A percentile compares a stretch with the other conserved stretches of the same genome.
Evolutionary conservation across 257 asterid genomes (phyloP).

Genomic region (Linderniella brevidens): DNA sequence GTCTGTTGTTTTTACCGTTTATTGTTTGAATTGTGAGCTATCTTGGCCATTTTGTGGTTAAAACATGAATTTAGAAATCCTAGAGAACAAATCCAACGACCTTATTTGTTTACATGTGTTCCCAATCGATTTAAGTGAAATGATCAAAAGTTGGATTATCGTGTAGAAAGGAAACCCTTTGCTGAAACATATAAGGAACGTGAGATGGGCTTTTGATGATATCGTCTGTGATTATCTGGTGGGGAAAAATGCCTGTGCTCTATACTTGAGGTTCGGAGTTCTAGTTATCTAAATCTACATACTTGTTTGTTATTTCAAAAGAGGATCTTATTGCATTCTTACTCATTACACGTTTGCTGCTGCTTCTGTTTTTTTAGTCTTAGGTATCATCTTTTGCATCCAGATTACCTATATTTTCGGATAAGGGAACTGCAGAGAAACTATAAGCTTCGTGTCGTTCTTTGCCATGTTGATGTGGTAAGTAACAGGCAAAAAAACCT

Average conservation of each 20-base stretch:
- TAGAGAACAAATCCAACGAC: too few species aligned
- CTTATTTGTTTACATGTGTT: too few species aligned
- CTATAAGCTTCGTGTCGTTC: constrained; percentile 70
- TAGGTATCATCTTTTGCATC: constrained; percentile 93
- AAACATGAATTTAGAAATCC: too few species aligned
- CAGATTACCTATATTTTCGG: constrained; percentile 89
- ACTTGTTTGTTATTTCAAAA: constrained; percentile 2
- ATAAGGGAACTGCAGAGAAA: constrained; percentile 89
- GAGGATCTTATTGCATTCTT: neutral
- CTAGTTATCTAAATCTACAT: too few species aligned
- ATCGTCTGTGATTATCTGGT: constrained; percentile 62
- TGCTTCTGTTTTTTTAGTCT: constrained; percentile 47
- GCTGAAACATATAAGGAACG: constrained; percentile 87
- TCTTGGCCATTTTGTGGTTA: too few species aligned
- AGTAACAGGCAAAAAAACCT: constrained; percentile 9
- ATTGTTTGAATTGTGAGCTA: too few species aligned
- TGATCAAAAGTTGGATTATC: constrained; percentile 1
- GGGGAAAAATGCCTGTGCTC: constrained; percentile 78
- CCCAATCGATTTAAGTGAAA: neutral
- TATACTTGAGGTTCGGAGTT: constrained; percentile 62
- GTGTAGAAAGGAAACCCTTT: constrained; percentile 95
- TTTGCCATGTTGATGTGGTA: constrained; percentile 98
- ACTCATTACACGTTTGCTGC: constrained; percentile 1
- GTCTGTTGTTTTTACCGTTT: too few species aligned
- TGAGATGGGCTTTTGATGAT: constrained; percentile 82